Evolutionary conservation across 495 filamentous ascomycete genomes (phyloP).

Genomic region (Aspergillus heteromorphus): DNA sequence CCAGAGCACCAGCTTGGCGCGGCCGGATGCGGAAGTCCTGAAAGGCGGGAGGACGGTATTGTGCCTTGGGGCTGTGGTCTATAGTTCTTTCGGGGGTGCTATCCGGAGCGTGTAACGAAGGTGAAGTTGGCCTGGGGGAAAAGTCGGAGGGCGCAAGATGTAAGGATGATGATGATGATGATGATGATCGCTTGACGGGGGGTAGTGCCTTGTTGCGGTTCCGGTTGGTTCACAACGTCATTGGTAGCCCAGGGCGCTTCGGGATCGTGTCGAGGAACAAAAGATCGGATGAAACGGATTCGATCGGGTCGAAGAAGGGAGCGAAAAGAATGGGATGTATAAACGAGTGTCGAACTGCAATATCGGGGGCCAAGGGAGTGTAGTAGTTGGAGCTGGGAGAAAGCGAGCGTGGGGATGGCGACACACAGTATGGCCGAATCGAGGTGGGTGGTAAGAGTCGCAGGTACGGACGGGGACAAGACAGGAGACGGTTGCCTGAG

Average conservation of each 20-base stretch:
- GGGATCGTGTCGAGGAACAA: slow-evolving; percentile 4
- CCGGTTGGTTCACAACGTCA: slow-evolving; percentile 4
- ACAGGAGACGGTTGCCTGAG: slow-evolving; percentile 10
- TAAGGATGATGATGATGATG: no score
- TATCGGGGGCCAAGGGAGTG: slow-evolving; percentile 14
- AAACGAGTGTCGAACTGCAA: slow-evolving; percentile 13
- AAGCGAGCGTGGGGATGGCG: slow-evolving; percentile 33
- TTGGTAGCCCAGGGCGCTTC: slow-evolving; percentile 1
- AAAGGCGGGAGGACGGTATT: background rate
- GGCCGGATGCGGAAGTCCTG: slow-evolving; percentile 40
- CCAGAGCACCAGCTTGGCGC: slow-evolving; percentile 32
- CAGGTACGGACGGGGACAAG: slow-evolving; percentile 10
- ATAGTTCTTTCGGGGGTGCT: background rate
- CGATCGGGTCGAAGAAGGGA: background rate
- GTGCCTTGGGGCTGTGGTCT: background rate
- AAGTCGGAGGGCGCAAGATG: background rate
- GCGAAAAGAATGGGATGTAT: slow-evolving; percentile 7
- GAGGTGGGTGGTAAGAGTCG: slow-evolving; percentile 13
- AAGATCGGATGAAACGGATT: slow-evolving; percentile 1
- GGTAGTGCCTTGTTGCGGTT: background rate
- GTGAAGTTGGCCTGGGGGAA: background rate
- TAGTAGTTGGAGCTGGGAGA: slow-evolving; percentile 9
- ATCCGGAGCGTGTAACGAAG: background rate
- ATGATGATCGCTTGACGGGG: slow-evolving; percentile 1
- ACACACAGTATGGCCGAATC: slow-evolving; percentile 33